Evolutionary conservation across 164 flowering plant genomes (phyloP).

Genomic region (Amborella trichopoda): DNA sequence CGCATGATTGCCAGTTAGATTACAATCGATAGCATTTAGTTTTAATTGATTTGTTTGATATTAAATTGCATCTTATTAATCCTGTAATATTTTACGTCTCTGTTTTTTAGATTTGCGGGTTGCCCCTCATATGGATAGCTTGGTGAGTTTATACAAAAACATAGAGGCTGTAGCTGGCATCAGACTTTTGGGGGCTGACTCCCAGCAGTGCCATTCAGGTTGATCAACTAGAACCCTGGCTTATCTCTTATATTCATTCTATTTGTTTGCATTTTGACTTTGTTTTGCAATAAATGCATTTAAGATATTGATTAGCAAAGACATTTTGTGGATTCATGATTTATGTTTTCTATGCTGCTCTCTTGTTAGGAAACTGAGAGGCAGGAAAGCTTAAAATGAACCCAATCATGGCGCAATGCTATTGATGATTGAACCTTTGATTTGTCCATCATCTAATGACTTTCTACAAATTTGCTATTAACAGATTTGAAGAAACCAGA

Average conservation of each 20-base stretch:
- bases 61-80: not conserved
- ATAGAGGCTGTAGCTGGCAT: not conserved
- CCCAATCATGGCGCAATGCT: no score
- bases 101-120: not conserved
- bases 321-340: not conserved
- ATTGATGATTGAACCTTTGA: no score
- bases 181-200: not conserved
- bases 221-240: not conserved
- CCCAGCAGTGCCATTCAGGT: not conserved
- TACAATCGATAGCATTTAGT: not conserved
- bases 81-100: not conserved
- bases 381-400: no score
- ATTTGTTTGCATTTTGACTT: not conserved
- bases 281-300: not conserved
- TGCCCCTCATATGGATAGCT: not conserved
- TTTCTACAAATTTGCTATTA: no score
- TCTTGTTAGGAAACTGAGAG: no score
- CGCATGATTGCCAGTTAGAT: not conserved
- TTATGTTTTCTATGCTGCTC: no score
- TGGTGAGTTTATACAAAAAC: not conserved
- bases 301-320: not conserved
- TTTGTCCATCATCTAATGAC: no score
- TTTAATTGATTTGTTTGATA: not conserved
- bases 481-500: no score
- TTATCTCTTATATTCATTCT: not conserved